Percentiles rank a stretch among this genome's conserved stretches.
Conservation (phyloP, 2,329 filamentous ascomycete species). For the Calonectria naviculata region DNA sequence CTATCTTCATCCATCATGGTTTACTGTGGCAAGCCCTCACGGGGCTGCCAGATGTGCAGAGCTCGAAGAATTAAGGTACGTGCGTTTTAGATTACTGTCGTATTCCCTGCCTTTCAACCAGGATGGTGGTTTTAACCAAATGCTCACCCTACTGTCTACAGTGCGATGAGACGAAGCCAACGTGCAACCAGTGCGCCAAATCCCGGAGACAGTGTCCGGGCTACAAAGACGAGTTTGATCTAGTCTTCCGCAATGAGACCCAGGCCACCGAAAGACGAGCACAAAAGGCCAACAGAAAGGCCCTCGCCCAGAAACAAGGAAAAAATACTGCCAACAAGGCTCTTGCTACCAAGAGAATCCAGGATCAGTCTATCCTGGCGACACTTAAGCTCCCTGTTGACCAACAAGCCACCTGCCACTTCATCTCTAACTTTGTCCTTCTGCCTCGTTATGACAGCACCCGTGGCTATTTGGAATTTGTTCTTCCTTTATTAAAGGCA, state of each 20-base stretch:
- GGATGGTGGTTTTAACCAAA: neutral
- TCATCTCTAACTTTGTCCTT: conserved; percentile 70
- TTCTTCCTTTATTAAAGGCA: conserved; percentile 64
- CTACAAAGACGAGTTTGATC: conserved; percentile 77
- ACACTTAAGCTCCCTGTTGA: conserved; percentile 60
- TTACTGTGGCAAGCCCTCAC: conserved; percentile 73
- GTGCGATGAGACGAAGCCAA: conserved; percentile 76
- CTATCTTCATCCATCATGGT: conserved; percentile 61
- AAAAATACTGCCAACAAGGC: conserved; percentile 34
- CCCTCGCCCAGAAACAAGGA: conserved; percentile 48
- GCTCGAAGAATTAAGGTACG: conserved; percentile 78
- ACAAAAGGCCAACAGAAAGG: conserved; percentile 65
- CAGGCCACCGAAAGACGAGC: conserved; percentile 73
- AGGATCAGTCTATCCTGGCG: conserved; percentile 40
- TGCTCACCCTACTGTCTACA: conserved; percentile 43
- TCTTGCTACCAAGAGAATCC: conserved; percentile 27
- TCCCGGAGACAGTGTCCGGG: conserved; percentile 73
- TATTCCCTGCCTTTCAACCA: neutral
- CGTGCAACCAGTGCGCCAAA: conserved; percentile 73
- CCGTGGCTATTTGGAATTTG: conserved; percentile 68
- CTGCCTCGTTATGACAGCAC: conserved; percentile 61
- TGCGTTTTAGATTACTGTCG: conserved; percentile 2
- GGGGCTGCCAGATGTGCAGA: conserved; percentile 80
- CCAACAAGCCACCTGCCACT: conserved; percentile 68
- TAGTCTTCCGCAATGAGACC: conserved; percentile 80